A percentile compares a stretch with the other conserved stretches of the same genome.
Evolutionary conservation across 805 yeast species (phyloP).

Genomic region (Candida jianshihensis): DNA sequence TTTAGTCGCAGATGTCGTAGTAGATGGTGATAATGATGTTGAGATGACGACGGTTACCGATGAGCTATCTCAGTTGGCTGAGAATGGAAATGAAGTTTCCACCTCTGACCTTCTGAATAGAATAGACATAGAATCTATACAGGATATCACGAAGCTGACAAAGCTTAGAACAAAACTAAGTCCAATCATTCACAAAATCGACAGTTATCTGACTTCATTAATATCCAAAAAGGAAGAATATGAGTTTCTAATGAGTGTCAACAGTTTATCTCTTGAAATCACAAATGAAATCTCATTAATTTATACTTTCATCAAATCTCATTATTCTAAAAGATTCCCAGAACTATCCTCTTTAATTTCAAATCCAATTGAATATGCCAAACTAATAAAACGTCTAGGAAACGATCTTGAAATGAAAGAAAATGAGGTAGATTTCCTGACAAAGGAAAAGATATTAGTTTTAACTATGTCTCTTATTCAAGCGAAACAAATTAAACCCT

Average conservation of each 20-base stretch:
- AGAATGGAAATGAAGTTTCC: constrained; percentile 9
- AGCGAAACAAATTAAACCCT: constrained; percentile 24
- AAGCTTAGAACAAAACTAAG: constrained; percentile 7
- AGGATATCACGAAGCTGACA: constrained; percentile 11
- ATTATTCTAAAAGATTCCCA: constrained; percentile 58
- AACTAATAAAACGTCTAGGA: constrained; percentile 43
- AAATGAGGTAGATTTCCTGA: constrained; percentile 29
- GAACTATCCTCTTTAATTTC: constrained; percentile 61
- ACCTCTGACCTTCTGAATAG: constrained; percentile 7
- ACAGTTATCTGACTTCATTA: constrained; percentile 10
- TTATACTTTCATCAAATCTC: constrained; percentile 40
- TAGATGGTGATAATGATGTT: constrained; percentile 5
- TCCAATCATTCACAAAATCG: constrained; percentile 13
- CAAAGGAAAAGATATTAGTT: constrained; percentile 63
- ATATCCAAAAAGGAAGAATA: constrained; percentile 31
- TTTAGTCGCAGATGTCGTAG: no score
- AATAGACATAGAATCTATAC: constrained; percentile 6
- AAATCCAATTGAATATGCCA: constrained; percentile 56
- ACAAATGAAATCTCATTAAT: constrained; percentile 45
- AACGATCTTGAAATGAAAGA: constrained; percentile 32
- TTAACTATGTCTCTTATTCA: constrained; percentile 68
- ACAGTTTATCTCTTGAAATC: constrained; percentile 47
- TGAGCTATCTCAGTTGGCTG: constrained; percentile 3
- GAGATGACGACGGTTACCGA: constrained; percentile 2
- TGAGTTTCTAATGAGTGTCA: constrained; percentile 45